Conservation (phyloP, 164 flowering plant genomes). For the Umbellularia californica region DNA sequence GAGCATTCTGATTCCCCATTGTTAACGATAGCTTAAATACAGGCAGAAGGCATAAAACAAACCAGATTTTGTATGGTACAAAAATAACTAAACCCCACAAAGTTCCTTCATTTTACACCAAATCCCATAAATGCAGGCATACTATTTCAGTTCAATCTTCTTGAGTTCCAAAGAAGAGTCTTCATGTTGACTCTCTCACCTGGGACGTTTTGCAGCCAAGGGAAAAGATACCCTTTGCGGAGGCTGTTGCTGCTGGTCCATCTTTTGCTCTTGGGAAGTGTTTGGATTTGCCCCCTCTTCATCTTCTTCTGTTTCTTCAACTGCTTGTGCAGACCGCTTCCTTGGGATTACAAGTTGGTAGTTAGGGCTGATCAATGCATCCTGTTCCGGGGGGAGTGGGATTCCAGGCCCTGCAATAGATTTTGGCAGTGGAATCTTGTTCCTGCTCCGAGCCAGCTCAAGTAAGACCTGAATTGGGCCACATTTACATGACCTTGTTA, state of each 20-base stretch:
- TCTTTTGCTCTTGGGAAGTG: constrained; percentile 47
- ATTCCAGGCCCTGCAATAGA: constrained; percentile 52
- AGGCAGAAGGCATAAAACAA: not conserved
- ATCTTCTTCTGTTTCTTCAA: constrained; percentile 72
- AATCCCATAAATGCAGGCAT: not conserved
- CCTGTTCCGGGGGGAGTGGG: constrained; percentile 81
- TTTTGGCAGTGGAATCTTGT: constrained; percentile 76
- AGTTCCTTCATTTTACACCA: not conserved
- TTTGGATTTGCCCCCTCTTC: constrained; percentile 41
- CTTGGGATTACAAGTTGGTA: constrained; percentile 77
- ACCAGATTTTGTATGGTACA: not conserved
- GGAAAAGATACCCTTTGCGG: constrained; percentile 82
- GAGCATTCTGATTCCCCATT: too few species aligned
- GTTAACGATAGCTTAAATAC: not conserved
- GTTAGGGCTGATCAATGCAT: constrained; percentile 76
- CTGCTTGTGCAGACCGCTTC: constrained; percentile 39
- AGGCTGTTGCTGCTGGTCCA: constrained; percentile 38
- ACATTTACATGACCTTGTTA: not conserved
- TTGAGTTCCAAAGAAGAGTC: not conserved
- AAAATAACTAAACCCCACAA: not conserved
- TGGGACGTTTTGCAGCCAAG: constrained; percentile 57
- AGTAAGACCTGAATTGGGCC: constrained; percentile 46
- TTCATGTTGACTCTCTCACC: constrained; percentile 3
- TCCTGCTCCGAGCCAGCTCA: constrained; percentile 68
- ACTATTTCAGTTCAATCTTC: not conserved